These are phyloP conservation scores for Durio zibethinus DNA, from an alignment of 345 rosid genomes.

Conservation along the genomic window DNA sequence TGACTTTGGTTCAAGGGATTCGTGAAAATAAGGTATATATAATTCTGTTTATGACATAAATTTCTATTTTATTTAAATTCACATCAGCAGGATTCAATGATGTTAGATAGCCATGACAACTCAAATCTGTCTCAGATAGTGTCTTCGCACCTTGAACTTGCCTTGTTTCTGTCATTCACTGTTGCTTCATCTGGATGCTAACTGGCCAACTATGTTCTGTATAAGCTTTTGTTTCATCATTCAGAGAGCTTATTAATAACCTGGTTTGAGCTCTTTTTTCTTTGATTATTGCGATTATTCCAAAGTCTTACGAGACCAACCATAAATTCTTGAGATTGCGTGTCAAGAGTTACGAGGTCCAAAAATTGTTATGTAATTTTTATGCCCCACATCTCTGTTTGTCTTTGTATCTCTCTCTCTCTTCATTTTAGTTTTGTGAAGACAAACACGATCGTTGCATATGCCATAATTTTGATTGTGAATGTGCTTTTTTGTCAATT, in stretches of 20 bases:
- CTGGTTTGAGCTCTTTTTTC: neutral
- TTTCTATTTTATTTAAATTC: neutral
- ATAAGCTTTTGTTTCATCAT: neutral
- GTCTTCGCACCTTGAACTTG: neutral
- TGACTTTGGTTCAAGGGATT: constrained; percentile 55
- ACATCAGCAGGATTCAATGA: neutral
- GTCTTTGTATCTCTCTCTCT: neutral
- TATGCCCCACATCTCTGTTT: neutral
- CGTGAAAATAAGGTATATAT: constrained; percentile 64
- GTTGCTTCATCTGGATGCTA: neutral
- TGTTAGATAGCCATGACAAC: neutral
- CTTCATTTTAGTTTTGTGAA: neutral
- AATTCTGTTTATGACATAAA: neutral
- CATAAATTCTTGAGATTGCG: neutral
- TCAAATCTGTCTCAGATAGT: neutral
- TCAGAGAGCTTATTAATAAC: neutral
- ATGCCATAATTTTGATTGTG: neutral
- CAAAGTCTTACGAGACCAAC: neutral
- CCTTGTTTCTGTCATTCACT: neutral
- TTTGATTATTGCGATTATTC: neutral
- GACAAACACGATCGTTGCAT: neutral
- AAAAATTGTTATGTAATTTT: neutral
- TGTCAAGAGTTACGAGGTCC: neutral
- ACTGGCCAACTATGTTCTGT: neutral
- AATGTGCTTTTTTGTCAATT: neutral